Conservation (phyloP, 106 monocot genomes). For the Xerophyta viscosa region DNA sequence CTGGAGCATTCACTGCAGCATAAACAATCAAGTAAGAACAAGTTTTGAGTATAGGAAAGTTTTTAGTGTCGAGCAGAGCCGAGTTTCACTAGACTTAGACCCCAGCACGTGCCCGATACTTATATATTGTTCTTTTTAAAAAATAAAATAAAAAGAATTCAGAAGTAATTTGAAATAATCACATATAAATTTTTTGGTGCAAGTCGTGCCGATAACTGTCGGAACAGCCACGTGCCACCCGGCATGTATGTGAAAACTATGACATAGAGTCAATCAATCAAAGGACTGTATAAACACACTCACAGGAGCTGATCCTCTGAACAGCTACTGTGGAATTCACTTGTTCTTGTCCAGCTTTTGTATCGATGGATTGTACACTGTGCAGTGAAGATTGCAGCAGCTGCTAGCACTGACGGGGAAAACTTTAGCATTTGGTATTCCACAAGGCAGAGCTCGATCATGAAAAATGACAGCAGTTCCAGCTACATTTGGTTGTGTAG, state of each 20-base stretch:
- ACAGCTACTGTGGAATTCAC: slow-evolving; percentile 57
- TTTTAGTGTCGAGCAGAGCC: too few species aligned
- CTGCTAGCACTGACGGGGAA: slow-evolving; percentile 68
- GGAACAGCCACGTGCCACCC: too few species aligned
- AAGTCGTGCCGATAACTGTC: too few species aligned
- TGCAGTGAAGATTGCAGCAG: slow-evolving; percentile 86
- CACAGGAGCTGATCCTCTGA: slow-evolving; percentile 69
- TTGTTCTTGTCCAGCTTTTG: slow-evolving; percentile 54
- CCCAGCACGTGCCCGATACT: too few species aligned
- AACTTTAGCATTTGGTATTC: slow-evolving; percentile 89
- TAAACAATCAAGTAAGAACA: neutral
- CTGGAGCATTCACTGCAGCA: slow-evolving; percentile 62
- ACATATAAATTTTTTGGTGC: too few species aligned
- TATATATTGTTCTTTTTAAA: too few species aligned
- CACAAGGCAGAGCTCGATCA: slow-evolving; percentile 56
- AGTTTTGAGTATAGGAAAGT: too few species aligned
- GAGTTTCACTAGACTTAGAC: too few species aligned
- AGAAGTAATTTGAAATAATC: too few species aligned
- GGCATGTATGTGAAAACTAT: too few species aligned
- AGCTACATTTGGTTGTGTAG: slow-evolving; percentile 26
- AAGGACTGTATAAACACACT: slow-evolving; percentile 10
- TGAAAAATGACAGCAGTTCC: slow-evolving; percentile 49
- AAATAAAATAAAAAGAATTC: too few species aligned
- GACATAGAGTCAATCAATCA: too few species aligned
- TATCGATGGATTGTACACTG: slow-evolving; percentile 58